Conservation (phyloP, 352 stramenopile species). For the Lagenidium giganteum region DNA sequence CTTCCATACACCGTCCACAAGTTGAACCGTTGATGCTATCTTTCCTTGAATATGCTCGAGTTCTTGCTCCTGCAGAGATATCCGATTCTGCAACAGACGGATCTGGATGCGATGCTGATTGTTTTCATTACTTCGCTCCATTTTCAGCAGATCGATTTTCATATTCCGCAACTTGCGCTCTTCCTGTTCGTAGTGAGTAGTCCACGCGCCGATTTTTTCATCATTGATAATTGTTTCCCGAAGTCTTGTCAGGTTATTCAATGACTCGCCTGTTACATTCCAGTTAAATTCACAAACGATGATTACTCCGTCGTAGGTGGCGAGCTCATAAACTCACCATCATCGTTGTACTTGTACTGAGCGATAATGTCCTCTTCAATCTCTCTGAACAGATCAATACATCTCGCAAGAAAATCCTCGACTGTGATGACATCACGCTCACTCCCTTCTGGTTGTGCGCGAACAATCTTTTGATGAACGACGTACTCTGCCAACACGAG, state of each 20-base stretch:
- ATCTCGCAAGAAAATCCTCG: constrained; percentile 37
- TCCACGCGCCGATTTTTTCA: constrained; percentile 41
- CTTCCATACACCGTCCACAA: constrained; percentile 60
- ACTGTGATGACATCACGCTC: constrained; percentile 7
- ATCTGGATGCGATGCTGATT: constrained; percentile 54
- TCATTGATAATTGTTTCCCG: constrained; percentile 67
- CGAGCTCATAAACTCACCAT: too few relatives aligned
- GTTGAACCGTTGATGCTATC: constrained; percentile 34
- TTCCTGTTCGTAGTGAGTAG: constrained; percentile 33
- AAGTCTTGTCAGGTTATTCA: constrained; percentile 58
- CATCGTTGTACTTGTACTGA: constrained; percentile 81
- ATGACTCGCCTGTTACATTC: constrained; percentile 64
- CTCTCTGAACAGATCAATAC: constrained; percentile 42
- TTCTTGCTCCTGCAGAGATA: constrained; percentile 55
- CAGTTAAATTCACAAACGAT: too few relatives aligned
- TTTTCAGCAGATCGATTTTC: constrained; percentile 54
- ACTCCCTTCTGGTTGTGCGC: not conserved
- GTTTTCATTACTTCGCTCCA: constrained; percentile 43
- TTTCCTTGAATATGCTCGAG: constrained; percentile 49
- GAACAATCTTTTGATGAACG: constrained; percentile 28
- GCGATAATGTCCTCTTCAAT: constrained; percentile 69
- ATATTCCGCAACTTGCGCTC: constrained; percentile 45
- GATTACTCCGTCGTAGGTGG: too few relatives aligned
- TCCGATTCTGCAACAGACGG: constrained; percentile 48
- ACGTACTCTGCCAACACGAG: constrained; percentile 36